These are phyloP conservation scores for Pseudogymnoascus sp. DNA, from an alignment of 2,329 filamentous ascomycete genomes.

Conservation along the genomic window DNA sequence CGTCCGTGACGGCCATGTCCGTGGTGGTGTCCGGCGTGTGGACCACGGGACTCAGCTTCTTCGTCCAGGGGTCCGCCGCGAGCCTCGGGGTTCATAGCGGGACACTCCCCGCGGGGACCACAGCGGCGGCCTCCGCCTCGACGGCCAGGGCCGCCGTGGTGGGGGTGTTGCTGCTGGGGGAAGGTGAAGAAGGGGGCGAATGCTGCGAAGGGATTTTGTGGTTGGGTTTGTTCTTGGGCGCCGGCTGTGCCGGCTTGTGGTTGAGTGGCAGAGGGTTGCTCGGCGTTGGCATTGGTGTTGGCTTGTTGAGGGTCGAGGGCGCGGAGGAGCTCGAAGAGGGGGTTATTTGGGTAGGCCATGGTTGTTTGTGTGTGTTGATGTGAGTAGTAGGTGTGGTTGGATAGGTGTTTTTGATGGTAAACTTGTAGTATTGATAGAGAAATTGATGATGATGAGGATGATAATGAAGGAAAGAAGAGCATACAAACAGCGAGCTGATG, in stretches of 20 bases:
- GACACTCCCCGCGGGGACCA: background rate
- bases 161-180: background rate
- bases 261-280: background rate
- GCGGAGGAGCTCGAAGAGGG: background rate
- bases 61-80: background rate
- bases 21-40: background rate
- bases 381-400: background rate
- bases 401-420: background rate
- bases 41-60: background rate
- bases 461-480: constrained; percentile 3
- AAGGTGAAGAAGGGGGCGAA: background rate
- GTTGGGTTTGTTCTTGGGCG: background rate
- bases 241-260: background rate
- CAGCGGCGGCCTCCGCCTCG: background rate
- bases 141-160: background rate
- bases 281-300: background rate
- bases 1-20: background rate
- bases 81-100: background rate
- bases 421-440: background rate
- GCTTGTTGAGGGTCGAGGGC: background rate
- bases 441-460: background rate
- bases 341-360: constrained; percentile 5
- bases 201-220: background rate
- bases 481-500: background rate
- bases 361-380: background rate